phyloP scores from a whole-genome alignment of 768 basidiomycete species.

The Suillus weaverae region DNA sequence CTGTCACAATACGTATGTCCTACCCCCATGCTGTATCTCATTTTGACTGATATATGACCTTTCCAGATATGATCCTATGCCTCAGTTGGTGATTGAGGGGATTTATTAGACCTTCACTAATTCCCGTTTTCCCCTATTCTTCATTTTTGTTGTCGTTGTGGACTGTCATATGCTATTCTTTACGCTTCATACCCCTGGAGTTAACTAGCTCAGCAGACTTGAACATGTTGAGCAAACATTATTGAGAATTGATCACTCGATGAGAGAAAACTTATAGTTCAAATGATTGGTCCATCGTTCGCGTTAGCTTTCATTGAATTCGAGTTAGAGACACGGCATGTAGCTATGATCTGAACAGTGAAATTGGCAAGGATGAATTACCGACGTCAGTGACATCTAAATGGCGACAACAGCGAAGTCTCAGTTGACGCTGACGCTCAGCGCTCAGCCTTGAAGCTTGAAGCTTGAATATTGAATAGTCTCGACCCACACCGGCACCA shows the following conservation, averaged over 20 bases:
- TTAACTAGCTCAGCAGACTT: not conserved
- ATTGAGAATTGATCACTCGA: not conserved
- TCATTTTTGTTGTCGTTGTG: not conserved
- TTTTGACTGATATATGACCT: not conserved
- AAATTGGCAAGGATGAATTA: not conserved
- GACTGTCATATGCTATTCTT: constrained; percentile 1
- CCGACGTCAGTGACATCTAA: not conserved
- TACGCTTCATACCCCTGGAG: constrained; percentile 4
- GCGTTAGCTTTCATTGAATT: not conserved
- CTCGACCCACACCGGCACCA: too few species aligned
- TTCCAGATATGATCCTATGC: not conserved
- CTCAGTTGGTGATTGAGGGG: not conserved
- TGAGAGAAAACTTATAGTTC: not conserved
- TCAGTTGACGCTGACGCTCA: too few species aligned
- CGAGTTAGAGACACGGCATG: not conserved
- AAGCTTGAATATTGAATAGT: too few species aligned
- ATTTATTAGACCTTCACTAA: not conserved
- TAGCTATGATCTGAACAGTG: not conserved
- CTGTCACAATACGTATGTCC: constrained; percentile 89
- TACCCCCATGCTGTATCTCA: not conserved
- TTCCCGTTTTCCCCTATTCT: not conserved
- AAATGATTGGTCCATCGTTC: not conserved
- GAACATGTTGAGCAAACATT: not conserved
- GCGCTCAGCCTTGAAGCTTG: too few species aligned
- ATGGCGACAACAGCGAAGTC: too few species aligned